Percentiles rank a stretch among this genome's conserved stretches.
phyloP scores from a whole-genome alignment of 768 basidiomycete genomes.

The Russula olivacea region DNA sequence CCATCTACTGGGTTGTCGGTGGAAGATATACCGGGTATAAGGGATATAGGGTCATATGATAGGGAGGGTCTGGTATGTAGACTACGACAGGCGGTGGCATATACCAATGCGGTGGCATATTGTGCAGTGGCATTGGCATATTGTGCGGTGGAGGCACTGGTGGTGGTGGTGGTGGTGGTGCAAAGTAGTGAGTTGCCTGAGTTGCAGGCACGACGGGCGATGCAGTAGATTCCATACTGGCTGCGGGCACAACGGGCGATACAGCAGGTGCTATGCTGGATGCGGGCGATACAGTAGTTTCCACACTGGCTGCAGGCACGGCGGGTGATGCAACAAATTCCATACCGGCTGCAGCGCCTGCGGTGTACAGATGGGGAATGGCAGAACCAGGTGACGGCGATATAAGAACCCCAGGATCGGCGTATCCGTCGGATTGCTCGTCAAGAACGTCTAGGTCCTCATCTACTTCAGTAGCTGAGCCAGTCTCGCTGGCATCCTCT shows the following conservation, averaged over 20 bases:
- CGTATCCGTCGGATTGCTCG: background rate
- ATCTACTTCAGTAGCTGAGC: background rate
- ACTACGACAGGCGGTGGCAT: background rate
- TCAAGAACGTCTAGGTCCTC: background rate
- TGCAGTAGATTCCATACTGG: background rate
- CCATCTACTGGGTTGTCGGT: background rate
- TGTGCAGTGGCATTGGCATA: background rate
- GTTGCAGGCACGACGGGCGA: background rate
- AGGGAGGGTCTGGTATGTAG: background rate
- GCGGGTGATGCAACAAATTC: too few relatives aligned
- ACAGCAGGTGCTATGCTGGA: background rate
- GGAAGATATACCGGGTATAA: background rate
- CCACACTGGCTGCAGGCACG: background rate
- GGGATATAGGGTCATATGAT: slow-evolving; percentile 3
- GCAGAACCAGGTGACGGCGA: background rate
- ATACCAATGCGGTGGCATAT: background rate
- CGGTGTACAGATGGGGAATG: background rate
- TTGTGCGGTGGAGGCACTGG: background rate
- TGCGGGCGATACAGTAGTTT: background rate
- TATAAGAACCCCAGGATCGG: background rate
- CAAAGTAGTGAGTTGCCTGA: background rate
- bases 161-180: background rate
- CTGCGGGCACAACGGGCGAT: too few relatives aligned
- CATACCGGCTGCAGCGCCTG: background rate
- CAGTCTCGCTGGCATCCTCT: background rate